Evolutionary conservation across 1,284 basidiomycete species (phyloP).

Genomic region (Cryptococcus sp.): DNA sequence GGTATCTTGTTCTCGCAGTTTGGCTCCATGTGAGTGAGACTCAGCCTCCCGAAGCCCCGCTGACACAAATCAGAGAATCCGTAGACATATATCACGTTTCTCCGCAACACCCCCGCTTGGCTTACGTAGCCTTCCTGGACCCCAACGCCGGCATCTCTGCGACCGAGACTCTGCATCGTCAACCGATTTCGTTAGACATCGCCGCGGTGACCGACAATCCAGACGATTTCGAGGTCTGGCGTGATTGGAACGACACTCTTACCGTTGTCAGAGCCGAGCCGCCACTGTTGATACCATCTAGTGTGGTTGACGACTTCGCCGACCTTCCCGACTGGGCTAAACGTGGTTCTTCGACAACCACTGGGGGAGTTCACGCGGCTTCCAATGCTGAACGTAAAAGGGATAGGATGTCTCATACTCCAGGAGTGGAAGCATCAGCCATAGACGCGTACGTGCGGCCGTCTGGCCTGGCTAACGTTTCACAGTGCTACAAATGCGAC

Average conservation of each 20-base stretch:
- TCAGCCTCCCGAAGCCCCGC: neutral
- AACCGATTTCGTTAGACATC: slow-evolving; percentile 29
- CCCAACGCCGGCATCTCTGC: slow-evolving; percentile 22
- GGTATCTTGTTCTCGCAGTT: slow-evolving; percentile 47
- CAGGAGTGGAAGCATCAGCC: too few species aligned
- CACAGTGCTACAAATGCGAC: too few species aligned
- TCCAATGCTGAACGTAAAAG: too few species aligned
- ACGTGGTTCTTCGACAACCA: neutral
- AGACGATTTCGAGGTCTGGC: slow-evolving; percentile 38
- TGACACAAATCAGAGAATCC: slow-evolving; percentile 31
- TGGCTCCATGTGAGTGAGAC: slow-evolving; percentile 40
- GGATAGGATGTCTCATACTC: too few species aligned
- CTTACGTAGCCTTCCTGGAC: slow-evolving; percentile 39
- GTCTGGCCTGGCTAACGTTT: too few species aligned
- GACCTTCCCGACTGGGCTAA: slow-evolving; percentile 37
- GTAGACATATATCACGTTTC: slow-evolving; percentile 48
- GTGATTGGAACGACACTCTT: slow-evolving; percentile 31
- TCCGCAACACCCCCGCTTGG: slow-evolving; percentile 37
- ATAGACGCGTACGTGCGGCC: too few species aligned
- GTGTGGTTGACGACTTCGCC: slow-evolving; percentile 30
- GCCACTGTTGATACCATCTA: slow-evolving; percentile 32
- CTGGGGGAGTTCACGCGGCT: slow-evolving; percentile 5
- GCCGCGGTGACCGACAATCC: slow-evolving; percentile 28
- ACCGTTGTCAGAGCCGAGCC: slow-evolving; percentile 36
- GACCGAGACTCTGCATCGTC: slow-evolving; percentile 29